These are phyloP conservation scores for Nakazawaea wickerhamii DNA, from an alignment of 805 yeast species.

Conservation along the genomic window DNA sequence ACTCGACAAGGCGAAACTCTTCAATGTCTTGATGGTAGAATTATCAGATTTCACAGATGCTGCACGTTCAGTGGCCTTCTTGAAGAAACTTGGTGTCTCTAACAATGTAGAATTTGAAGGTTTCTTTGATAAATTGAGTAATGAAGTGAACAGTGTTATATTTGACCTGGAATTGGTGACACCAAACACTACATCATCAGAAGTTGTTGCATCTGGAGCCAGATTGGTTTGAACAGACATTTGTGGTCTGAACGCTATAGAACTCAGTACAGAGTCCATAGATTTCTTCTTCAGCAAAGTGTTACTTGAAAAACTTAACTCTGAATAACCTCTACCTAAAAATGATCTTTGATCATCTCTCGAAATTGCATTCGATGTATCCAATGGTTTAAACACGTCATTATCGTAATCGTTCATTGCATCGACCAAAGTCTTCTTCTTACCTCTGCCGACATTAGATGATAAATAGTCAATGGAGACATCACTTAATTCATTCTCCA, in stretches of 20 bases:
- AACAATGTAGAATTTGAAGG: constrained; percentile 2
- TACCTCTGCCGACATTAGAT: constrained; percentile 19
- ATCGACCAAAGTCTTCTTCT: constrained; percentile 41
- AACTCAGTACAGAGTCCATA: not conserved
- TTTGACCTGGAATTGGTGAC: constrained; percentile 30
- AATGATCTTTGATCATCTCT: not conserved
- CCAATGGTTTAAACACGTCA: constrained; percentile 35
- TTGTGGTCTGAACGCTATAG: constrained; percentile 2
- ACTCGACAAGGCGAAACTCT: not conserved
- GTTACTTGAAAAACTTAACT: not conserved
- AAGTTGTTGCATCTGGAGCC: constrained; percentile 25
- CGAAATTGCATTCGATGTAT: not conserved
- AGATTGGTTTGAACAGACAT: constrained; percentile 14
- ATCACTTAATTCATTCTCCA: constrained; percentile 81
- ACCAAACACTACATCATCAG: constrained; percentile 26
- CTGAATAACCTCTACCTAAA: not conserved
- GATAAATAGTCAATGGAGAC: constrained; percentile 59
- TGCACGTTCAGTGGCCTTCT: not conserved
- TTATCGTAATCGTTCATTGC: constrained; percentile 68
- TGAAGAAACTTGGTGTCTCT: not conserved
- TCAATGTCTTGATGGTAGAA: not conserved
- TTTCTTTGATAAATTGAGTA: constrained; percentile 27
- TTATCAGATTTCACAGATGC: constrained; percentile 1
- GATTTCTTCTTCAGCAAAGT: constrained; percentile 3
- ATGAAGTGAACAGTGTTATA: constrained; percentile 34